phyloP scores from a whole-genome alignment of 495 filamentous ascomycete species.

The Daldinia loculata region DNA sequence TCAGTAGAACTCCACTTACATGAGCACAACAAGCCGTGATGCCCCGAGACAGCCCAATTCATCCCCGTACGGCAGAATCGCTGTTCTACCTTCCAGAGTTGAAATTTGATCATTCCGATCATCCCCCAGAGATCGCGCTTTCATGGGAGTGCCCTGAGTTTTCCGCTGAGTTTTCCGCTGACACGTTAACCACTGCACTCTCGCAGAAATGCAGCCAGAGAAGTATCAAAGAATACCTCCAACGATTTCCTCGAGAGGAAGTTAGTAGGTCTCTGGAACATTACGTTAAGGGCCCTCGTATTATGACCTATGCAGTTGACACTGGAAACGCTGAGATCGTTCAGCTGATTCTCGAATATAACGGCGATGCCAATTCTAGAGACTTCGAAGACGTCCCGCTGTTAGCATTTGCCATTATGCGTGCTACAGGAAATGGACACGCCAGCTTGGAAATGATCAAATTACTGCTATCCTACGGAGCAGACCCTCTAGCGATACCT shows the following conservation, averaged over 20 bases:
- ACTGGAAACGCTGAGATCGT: constrained; percentile 16
- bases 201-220: background rate
- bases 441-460: background rate
- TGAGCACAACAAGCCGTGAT: background rate
- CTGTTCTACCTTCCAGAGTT: background rate
- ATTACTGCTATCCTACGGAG: background rate
- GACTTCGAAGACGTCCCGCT: constrained; percentile 1
- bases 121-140: background rate
- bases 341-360: constrained; percentile 20
- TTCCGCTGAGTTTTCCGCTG: background rate
- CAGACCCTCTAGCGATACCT: background rate
- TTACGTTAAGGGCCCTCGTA: background rate
- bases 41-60: background rate
- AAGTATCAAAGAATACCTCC: background rate
- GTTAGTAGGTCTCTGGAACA: background rate
- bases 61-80: background rate
- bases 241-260: background rate
- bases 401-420: constrained; percentile 5
- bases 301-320: constrained; percentile 23
- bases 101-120: background rate
- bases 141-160: background rate
- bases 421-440: background rate
- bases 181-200: background rate
- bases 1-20: background rate
- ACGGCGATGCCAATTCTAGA: constrained; percentile 16